phyloP scores from a whole-genome alignment of 2,329 filamentous ascomycete genomes.

The Davidsoniella neocaledoniae region DNA sequence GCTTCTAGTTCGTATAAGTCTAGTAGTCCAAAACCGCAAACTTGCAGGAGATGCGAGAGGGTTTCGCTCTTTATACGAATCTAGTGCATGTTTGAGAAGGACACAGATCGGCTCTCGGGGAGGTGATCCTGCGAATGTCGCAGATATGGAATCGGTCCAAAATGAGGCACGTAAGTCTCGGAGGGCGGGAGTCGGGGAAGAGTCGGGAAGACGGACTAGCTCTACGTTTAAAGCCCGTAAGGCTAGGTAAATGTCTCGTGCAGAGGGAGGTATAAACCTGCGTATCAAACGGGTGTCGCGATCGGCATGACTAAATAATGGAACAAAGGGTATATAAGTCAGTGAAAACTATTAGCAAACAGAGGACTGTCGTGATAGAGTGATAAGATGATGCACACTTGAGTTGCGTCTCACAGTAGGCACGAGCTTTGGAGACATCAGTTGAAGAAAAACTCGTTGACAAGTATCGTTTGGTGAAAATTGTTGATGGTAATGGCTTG shows the following conservation, averaged over 20 bases:
- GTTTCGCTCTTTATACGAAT: constrained; percentile 34
- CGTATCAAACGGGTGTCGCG: constrained; percentile 75
- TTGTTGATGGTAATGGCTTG: too few relatives aligned
- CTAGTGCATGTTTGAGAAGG: constrained; percentile 57
- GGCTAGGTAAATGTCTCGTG: constrained; percentile 72
- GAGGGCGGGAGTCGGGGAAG: constrained; percentile 73
- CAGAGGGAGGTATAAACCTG: constrained; percentile 60
- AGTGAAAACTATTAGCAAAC: neutral
- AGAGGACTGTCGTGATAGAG: neutral
- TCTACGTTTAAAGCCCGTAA: constrained; percentile 88
- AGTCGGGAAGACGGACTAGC: constrained; percentile 74
- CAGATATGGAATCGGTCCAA: constrained; percentile 73
- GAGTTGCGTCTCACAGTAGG: constrained; percentile 5
- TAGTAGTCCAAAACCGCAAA: constrained; percentile 56
- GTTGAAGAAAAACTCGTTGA: neutral
- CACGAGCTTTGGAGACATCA: neutral
- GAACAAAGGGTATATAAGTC: neutral
- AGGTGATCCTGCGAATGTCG: constrained; percentile 59
- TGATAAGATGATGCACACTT: neutral
- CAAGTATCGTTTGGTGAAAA: too few relatives aligned
- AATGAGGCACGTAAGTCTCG: constrained; percentile 85
- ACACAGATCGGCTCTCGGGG: constrained; percentile 86
- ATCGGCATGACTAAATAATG: constrained; percentile 54
- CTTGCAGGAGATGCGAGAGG: constrained; percentile 28
- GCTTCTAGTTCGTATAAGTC: constrained; percentile 67